phyloP scores from a whole-genome alignment of 2,329 filamentous ascomycete genomes.

The Colletotrichum endophyticum region DNA sequence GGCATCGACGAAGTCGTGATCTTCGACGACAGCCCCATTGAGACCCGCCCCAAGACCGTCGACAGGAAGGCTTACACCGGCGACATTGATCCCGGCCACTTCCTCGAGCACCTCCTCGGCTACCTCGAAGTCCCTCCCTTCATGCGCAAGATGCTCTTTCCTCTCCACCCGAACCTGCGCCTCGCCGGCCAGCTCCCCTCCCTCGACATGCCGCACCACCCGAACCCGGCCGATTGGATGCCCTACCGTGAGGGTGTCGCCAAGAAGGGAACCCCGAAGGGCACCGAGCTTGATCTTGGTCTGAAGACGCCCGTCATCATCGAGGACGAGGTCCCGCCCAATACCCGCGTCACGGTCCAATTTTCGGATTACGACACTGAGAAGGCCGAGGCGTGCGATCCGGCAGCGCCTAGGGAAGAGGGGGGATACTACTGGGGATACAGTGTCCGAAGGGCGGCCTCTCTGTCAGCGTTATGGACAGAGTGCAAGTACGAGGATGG shows the following conservation, averaged over 20 bases:
- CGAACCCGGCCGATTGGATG: slow-evolving; percentile 77
- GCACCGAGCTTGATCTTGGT: slow-evolving; percentile 65
- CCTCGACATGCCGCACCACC: slow-evolving; percentile 85
- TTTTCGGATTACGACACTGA: slow-evolving; percentile 56
- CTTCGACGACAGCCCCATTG: slow-evolving; percentile 71
- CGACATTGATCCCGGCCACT: slow-evolving; percentile 78
- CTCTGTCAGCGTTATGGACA: slow-evolving; percentile 77
- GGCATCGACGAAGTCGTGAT: slow-evolving; percentile 84
- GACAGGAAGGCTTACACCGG: slow-evolving; percentile 67
- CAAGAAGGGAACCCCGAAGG: slow-evolving; percentile 45
- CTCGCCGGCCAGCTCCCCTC: slow-evolving; percentile 76
- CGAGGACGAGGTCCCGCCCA: slow-evolving; percentile 65
- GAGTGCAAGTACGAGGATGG: slow-evolving; percentile 77
- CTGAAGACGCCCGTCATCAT: slow-evolving; percentile 62
- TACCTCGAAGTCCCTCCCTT: slow-evolving; percentile 88
- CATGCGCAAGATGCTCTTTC: slow-evolving; percentile 77
- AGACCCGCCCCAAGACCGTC: slow-evolving; percentile 49
- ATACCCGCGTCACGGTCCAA: slow-evolving; percentile 76
- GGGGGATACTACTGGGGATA: slow-evolving; percentile 90
- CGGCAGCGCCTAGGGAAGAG: slow-evolving; percentile 72
- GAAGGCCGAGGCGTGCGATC: slow-evolving; percentile 67
- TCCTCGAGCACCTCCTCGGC: slow-evolving; percentile 77
- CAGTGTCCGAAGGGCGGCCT: slow-evolving; percentile 67
- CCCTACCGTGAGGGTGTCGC: slow-evolving; percentile 81
- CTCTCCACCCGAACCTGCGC: slow-evolving; percentile 77